These are phyloP conservation scores for Capronia epimyces DNA, from an alignment of 2,329 filamentous ascomycete genomes.

Conservation along the genomic window DNA sequence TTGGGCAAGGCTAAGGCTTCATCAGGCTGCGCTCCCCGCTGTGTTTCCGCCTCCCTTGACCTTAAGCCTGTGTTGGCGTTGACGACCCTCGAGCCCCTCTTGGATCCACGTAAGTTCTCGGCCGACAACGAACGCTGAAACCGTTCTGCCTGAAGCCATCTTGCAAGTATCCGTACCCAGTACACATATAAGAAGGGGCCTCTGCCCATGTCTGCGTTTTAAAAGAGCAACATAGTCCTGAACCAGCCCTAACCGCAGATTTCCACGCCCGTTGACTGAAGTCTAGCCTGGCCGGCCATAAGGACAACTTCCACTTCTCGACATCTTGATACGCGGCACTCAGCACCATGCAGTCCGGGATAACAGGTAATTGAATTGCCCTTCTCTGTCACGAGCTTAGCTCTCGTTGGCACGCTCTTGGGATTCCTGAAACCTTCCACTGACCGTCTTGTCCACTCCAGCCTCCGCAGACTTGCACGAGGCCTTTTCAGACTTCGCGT, in stretches of 20 bases:
- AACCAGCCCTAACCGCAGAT: too few relatives aligned
- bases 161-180: background rate
- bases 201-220: too few relatives aligned
- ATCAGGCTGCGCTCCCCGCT: background rate
- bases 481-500: conserved; percentile 43
- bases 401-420: too few relatives aligned
- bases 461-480: conserved; percentile 44
- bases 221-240: too few relatives aligned
- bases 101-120: background rate
- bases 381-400: background rate
- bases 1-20: background rate
- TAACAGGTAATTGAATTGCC: conserved; percentile 36
- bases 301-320: background rate
- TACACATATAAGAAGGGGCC: too few relatives aligned
- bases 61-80: background rate
- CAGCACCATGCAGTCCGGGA: conserved; percentile 46
- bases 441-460: conserved; percentile 19
- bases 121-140: background rate
- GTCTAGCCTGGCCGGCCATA: too few relatives aligned
- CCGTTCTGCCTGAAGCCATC: background rate
- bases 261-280: too few relatives aligned
- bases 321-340: background rate
- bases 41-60: background rate
- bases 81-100: background rate
- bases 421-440: background rate